Evolutionary conservation across 2,329 filamentous ascomycete genomes (phyloP).

Genomic region (Colletotrichum plurivorum): DNA sequence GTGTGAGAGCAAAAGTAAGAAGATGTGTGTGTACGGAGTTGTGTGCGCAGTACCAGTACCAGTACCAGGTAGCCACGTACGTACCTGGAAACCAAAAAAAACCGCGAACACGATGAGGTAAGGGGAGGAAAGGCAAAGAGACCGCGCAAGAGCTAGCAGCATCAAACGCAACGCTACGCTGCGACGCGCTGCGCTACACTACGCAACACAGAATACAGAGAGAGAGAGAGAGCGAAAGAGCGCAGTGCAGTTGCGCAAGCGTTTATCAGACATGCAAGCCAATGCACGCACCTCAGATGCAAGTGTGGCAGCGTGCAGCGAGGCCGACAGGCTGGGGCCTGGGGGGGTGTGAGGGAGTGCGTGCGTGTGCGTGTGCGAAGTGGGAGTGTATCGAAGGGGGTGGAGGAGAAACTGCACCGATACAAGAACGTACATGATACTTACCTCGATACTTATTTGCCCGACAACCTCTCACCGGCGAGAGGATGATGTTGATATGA

Average conservation of each 20-base stretch:
- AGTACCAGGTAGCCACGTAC: neutral
- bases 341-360: slow-evolving; percentile 28
- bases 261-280: slow-evolving; percentile 39
- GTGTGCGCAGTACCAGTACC: no score
- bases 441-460: slow-evolving; percentile 34
- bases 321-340: slow-evolving; percentile 28
- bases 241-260: slow-evolving; percentile 27
- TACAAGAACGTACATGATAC: slow-evolving; percentile 15
- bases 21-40: neutral
- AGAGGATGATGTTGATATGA: neutral
- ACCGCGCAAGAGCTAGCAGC: slow-evolving; percentile 12
- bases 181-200: slow-evolving; percentile 12
- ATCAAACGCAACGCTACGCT: slow-evolving; percentile 13
- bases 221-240: no score
- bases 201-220: slow-evolving; percentile 1
- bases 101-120: neutral
- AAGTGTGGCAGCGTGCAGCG: slow-evolving; percentile 39
- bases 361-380: neutral
- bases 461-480: slow-evolving; percentile 9
- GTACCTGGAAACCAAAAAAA: neutral
- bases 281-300: slow-evolving; percentile 36
- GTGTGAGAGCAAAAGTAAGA: slow-evolving; percentile 13
- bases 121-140: slow-evolving; percentile 1
- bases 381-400: slow-evolving; percentile 3
- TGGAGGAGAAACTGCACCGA: slow-evolving; percentile 1